Conservation (phyloP, 2,329 filamentous ascomycete species). For the Botrytis squamosa region DNA sequence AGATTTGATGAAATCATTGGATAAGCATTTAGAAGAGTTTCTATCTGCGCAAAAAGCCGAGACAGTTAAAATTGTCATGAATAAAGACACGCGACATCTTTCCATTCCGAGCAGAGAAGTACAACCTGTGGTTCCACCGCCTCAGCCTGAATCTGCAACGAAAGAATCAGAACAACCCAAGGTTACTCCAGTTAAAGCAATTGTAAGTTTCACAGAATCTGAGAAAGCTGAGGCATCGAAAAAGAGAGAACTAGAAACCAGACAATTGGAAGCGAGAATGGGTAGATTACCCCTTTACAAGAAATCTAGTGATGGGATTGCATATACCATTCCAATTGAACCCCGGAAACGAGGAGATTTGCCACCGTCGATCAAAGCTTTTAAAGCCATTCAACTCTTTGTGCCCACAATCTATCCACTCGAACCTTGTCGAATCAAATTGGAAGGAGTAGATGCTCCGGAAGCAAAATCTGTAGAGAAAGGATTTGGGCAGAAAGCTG, state of each 20-base stretch:
- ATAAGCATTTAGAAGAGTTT: slow-evolving; percentile 69
- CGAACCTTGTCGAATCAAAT: slow-evolving; percentile 61
- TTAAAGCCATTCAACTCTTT: slow-evolving; percentile 65
- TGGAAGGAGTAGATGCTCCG: slow-evolving; percentile 60
- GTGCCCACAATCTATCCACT: slow-evolving; percentile 73
- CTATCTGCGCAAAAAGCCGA: slow-evolving; percentile 69
- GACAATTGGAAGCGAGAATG: slow-evolving; percentile 74
- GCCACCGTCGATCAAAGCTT: slow-evolving; percentile 56
- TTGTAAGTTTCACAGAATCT: slow-evolving; percentile 51
- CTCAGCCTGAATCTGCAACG: slow-evolving; percentile 13
- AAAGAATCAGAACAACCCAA: slow-evolving; percentile 16
- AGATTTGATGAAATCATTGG: slow-evolving; percentile 65
- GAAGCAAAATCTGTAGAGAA: slow-evolving; percentile 64
- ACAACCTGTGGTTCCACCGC: slow-evolving; percentile 24
- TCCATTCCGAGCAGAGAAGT: slow-evolving; percentile 33
- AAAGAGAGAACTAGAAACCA: slow-evolving; percentile 62
- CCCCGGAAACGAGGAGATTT: slow-evolving; percentile 60
- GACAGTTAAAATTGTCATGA: slow-evolving; percentile 60
- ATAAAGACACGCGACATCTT: slow-evolving; percentile 40
- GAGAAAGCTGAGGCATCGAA: slow-evolving; percentile 62
- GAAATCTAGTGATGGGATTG: slow-evolving; percentile 66
- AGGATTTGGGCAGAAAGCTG: slow-evolving; percentile 60
- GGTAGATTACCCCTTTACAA: slow-evolving; percentile 64
- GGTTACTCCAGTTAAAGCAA: slow-evolving; percentile 24
- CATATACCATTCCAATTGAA: slow-evolving; percentile 69